Conservation (phyloP, 2,329 filamentous ascomycete genomes). For the Talaromyces marneffei region DNA sequence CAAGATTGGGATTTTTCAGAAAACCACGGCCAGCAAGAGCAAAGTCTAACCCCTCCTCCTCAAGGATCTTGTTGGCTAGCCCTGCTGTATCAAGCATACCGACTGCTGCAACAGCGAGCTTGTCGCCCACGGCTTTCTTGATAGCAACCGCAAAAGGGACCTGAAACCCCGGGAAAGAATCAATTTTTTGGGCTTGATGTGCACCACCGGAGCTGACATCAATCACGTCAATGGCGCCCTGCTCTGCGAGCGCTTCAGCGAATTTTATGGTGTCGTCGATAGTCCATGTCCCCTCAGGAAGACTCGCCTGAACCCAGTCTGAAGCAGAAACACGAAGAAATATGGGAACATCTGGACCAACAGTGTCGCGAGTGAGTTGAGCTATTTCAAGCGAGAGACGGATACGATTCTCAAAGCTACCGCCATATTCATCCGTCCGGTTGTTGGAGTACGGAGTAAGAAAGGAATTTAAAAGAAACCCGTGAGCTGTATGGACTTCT, state of each 20-base stretch:
- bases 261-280: constrained; percentile 59
- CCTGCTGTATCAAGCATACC: constrained; percentile 66
- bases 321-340: constrained; percentile 66
- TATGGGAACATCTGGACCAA: constrained; percentile 44
- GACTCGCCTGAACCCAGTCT: constrained; percentile 64
- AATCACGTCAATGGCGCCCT: constrained; percentile 68
- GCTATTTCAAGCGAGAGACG: constrained; percentile 52
- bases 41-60: constrained; percentile 56
- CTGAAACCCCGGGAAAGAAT: constrained; percentile 61
- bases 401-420: constrained; percentile 46
- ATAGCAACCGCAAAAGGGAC: constrained; percentile 65
- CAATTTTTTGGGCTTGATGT: constrained; percentile 44
- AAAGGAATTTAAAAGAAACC: constrained; percentile 50
- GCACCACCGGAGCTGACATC: constrained; percentile 77
- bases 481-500: constrained; percentile 47
- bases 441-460: constrained; percentile 43
- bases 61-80: constrained; percentile 58
- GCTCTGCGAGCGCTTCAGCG: constrained; percentile 60
- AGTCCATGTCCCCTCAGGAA: constrained; percentile 58
- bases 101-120: constrained; percentile 66
- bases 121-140: constrained; percentile 66
- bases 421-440: constrained; percentile 48
- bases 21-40: constrained; percentile 71
- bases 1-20: constrained; percentile 73
- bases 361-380: constrained; percentile 46